phyloP scores from a whole-genome alignment of 768 basidiomycete species.

The Collybia nuda region DNA sequence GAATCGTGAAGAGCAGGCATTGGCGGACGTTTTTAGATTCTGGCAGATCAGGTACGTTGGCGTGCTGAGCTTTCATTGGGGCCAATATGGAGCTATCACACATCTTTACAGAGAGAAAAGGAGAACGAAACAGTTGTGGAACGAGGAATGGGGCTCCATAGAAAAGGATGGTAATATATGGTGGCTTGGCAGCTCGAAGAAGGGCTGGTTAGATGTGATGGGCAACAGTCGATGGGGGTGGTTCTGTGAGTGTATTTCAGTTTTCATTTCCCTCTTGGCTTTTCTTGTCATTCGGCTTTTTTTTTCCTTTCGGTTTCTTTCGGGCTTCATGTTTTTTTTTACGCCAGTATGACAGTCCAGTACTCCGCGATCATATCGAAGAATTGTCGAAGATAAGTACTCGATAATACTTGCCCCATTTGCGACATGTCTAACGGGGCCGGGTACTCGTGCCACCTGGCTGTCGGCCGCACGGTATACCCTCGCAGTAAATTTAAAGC shows the following conservation, averaged over 20 bases:
- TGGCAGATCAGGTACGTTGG: constrained; percentile 57
- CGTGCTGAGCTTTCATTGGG: no score
- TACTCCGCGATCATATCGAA: no score
- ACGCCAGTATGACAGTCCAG: no score
- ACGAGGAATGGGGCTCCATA: constrained; percentile 79
- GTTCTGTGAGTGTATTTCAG: constrained; percentile 62
- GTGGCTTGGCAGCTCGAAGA: constrained; percentile 66
- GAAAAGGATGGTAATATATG: constrained; percentile 82
- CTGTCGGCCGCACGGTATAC: no score
- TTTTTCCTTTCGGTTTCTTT: background rate
- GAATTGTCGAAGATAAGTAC: no score
- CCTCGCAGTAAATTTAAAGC: no score
- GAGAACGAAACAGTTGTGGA: constrained; percentile 52
- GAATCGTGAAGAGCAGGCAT: constrained; percentile 55
- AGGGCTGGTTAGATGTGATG: constrained; percentile 85
- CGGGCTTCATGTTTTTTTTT: background rate
- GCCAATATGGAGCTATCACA: background rate
- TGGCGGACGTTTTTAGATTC: constrained; percentile 53
- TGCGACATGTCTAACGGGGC: no score
- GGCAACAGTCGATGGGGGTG: constrained; percentile 66
- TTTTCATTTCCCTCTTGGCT: constrained; percentile 3
- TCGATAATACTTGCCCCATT: no score
- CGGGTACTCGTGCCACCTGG: no score
- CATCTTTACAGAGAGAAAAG: constrained; percentile 44
- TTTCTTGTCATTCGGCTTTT: background rate